These are phyloP conservation scores for Bruguiera hainesii DNA, from an alignment of 441 rosid species.

Conservation along the genomic window DNA sequence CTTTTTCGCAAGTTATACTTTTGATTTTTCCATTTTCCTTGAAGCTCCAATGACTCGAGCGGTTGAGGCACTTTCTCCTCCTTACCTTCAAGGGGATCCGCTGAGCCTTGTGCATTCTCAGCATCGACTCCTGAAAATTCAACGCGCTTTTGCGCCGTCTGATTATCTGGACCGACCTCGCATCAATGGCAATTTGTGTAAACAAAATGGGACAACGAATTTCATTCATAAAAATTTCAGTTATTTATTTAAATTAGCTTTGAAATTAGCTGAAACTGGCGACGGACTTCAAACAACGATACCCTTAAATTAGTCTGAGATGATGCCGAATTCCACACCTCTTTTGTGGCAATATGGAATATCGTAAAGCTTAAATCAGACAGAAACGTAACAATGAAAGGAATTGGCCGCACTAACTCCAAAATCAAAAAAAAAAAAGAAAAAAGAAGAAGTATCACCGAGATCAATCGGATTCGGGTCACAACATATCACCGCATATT, in stretches of 20 bases:
- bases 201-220: neutral
- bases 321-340: neutral
- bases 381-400: too few species aligned
- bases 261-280: too few species aligned
- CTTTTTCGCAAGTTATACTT: slow-evolving; percentile 79
- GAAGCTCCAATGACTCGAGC: slow-evolving; percentile 40
- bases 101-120: slow-evolving; percentile 20
- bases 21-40: slow-evolving; percentile 30
- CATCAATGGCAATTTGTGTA: slow-evolving; percentile 11
- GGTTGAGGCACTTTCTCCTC: slow-evolving; percentile 33
- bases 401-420: neutral
- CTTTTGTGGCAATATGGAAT: neutral
- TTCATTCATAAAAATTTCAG: neutral
- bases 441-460: neutral
- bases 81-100: slow-evolving; percentile 24
- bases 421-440: neutral
- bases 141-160: slow-evolving; percentile 31
- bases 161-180: slow-evolving; percentile 34
- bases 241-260: too few species aligned
- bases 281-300: too few species aligned
- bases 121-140: slow-evolving; percentile 15
- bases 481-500: neutral
- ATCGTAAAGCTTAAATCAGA: neutral
- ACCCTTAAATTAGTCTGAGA: too few species aligned
- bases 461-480: neutral